Evolutionary conservation across 2,329 filamentous ascomycete genomes (phyloP), one percentile per base, ranked within the genome.

Genomic region (Colletotrichum nymphaeae): DNA sequence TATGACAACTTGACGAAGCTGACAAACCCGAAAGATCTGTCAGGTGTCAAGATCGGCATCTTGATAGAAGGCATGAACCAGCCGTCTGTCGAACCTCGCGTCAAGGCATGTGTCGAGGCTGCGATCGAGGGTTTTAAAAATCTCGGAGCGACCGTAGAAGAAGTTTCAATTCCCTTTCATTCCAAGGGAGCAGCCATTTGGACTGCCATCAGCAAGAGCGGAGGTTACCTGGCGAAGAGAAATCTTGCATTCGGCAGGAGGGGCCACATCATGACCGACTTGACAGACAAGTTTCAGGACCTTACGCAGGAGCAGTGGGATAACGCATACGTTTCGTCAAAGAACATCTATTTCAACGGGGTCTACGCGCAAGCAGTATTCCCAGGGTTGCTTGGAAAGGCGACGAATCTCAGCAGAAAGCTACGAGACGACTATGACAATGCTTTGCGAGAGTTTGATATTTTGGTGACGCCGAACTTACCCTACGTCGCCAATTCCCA

Each of bases 91-190:
- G 64, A 67, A n/a, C 37, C 64, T 2, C 64, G 0, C 76, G 80
- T 24, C 77, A 81, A n/a, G 78, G 77, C 1, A 82, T 87, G 24
- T 74, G 79, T 69, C 6, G 63, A 78, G 6, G 80, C 83, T 5
- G 85, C 85, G 12, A 77, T 76, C 2, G 72, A 78, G 16, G 80
- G 74, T 55, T 84, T 88, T 75, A 69, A 75, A 30, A 78, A 81
- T 11, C 80, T 84, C 8, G 86, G 87, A 1, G 86, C 86, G 2
- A 76, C 79, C 8, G 84, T 89, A 5, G 74, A 81, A 4, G 83
- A 87, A 8, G 75, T 88, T 1, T 86, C 84, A 0, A 79, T 89
- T 3, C 86, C 87, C 0, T 80, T 88, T 75, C 88, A 90, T 75
- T 76, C 81, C 4, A 77, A 85, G 6, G 88, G 86, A 0, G 83